phyloP scores from a whole-genome alignment of 805 yeast species.

The Wickerhamiella siamensis region DNA sequence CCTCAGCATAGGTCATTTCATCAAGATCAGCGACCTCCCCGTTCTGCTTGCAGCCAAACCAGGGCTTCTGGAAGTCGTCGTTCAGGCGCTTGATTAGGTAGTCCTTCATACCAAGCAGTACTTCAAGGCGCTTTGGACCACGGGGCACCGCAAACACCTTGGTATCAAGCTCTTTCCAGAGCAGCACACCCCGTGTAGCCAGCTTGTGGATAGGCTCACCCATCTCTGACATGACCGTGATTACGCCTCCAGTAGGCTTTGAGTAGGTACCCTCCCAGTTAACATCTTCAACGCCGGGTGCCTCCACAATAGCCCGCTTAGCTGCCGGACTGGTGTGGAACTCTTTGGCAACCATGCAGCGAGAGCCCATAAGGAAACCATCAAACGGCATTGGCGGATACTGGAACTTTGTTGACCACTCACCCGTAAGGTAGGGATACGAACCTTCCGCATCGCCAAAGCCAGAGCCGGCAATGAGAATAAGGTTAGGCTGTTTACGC shows the following conservation, averaged over 20 bases:
- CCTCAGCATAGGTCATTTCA: constrained; percentile 92
- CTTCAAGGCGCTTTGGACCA: constrained; percentile 62
- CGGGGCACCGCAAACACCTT: constrained; percentile 86
- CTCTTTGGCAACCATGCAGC: constrained; percentile 96
- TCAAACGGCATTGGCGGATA: constrained; percentile 99
- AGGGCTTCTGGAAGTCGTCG: constrained; percentile 93
- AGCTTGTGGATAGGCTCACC: constrained; percentile 99
- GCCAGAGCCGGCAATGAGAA: constrained; percentile 94
- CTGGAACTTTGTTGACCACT: constrained; percentile 77
- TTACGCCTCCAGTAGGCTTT: constrained; percentile 91
- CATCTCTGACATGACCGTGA: constrained; percentile 96
- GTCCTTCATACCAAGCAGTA: constrained; percentile 68
- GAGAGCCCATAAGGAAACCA: constrained; percentile 89
- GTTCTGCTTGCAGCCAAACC: constrained; percentile 73
- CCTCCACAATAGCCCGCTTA: constrained; percentile 76
- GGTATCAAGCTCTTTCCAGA: constrained; percentile 96
- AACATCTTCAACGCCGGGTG: constrained; percentile 77
- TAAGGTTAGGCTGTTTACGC: constrained; percentile 79
- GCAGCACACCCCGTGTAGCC: constrained; percentile 93
- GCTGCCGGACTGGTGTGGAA: constrained; percentile 89
- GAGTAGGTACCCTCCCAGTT: constrained; percentile 92
- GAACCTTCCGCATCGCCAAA: constrained; percentile 96
- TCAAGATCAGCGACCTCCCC: constrained; percentile 78
- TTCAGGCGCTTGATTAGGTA: constrained; percentile 75
- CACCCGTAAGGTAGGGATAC: constrained; percentile 93